These are phyloP conservation scores for Leccinum uliginosum DNA, from an alignment of 768 basidiomycete species.

Conservation along the genomic window DNA sequence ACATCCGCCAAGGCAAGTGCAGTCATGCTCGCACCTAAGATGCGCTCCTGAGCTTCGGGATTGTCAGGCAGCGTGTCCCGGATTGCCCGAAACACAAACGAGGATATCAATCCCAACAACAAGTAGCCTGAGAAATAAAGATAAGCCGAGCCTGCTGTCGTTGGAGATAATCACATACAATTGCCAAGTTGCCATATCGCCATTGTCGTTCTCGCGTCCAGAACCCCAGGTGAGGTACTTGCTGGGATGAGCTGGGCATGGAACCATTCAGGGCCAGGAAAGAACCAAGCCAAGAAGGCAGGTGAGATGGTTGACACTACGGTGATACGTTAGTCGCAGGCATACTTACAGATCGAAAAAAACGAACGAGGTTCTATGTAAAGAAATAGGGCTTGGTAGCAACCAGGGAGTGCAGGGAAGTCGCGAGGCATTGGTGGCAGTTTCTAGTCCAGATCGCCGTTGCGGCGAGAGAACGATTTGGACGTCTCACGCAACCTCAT, in stretches of 20 bases:
- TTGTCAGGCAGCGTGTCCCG: conserved; percentile 55
- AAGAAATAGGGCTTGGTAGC: conserved; percentile 59
- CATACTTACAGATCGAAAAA: conserved; percentile 1
- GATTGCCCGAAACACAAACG: conserved; percentile 63
- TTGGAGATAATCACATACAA: conserved; percentile 37
- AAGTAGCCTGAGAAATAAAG: conserved; percentile 47
- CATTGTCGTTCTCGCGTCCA: conserved; percentile 54
- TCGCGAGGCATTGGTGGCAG: conserved; percentile 11
- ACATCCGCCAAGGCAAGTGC: conserved; percentile 72
- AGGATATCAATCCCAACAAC: conserved; percentile 59
- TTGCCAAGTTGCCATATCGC: conserved; percentile 66
- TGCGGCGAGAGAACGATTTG: background rate
- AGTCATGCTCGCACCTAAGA: conserved; percentile 57
- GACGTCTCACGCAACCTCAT: background rate
- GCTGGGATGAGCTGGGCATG: conserved; percentile 60
- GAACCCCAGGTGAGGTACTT: conserved; percentile 13
- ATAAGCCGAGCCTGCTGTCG: background rate
- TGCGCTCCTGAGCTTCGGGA: conserved; percentile 60
- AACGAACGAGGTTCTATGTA: conserved; percentile 58
- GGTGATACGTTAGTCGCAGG: conserved; percentile 14
- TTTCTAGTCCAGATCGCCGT: background rate
- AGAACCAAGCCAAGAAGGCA: conserved; percentile 48
- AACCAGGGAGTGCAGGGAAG: conserved; percentile 59
- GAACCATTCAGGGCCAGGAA: conserved; percentile 64
- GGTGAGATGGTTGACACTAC: conserved; percentile 50